Evolutionary conservation across 306 rosid genomes (phyloP).

Genomic region (Crotalaria pallida): DNA sequence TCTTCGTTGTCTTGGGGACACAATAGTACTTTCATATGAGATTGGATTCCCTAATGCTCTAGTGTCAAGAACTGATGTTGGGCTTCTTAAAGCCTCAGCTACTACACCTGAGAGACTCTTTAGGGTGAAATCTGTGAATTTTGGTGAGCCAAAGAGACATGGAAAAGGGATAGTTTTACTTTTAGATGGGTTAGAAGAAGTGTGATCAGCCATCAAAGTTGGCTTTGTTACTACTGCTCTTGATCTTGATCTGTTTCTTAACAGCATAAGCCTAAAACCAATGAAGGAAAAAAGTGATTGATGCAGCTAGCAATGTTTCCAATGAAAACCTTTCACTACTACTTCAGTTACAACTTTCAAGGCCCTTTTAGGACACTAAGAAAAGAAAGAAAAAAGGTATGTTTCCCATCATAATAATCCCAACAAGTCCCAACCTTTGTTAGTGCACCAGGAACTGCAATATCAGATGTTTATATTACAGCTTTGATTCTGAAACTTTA

Average conservation of each 20-base stretch:
- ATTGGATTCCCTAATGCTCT: slow-evolving; percentile 42
- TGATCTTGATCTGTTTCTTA: slow-evolving; percentile 77
- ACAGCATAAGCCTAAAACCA: slow-evolving; percentile 44
- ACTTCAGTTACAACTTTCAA: slow-evolving; percentile 9
- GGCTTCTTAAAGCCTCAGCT: slow-evolving; percentile 48
- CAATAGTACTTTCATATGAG: slow-evolving; percentile 14
- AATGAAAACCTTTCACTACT: background rate
- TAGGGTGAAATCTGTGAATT: slow-evolving; percentile 46
- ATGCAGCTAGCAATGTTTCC: background rate
- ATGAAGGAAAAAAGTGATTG: background rate
- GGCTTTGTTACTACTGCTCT: slow-evolving; percentile 76
- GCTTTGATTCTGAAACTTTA: slow-evolving; percentile 29
- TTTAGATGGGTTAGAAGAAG: slow-evolving; percentile 46
- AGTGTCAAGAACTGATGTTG: slow-evolving; percentile 72
- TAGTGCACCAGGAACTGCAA: slow-evolving; percentile 12
- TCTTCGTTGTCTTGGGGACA: slow-evolving; percentile 36
- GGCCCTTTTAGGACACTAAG: background rate
- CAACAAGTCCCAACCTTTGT: too few species aligned
- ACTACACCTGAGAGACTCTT: slow-evolving; percentile 46
- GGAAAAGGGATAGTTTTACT: slow-evolving; percentile 36
- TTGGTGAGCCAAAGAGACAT: slow-evolving; percentile 58
- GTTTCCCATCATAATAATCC: slow-evolving; percentile 28
- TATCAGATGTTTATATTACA: slow-evolving; percentile 19
- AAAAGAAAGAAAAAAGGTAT: background rate
- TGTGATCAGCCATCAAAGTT: slow-evolving; percentile 72